Percentiles rank a stretch among this genome's conserved stretches.
Evolutionary conservation across 306 rosid genomes (phyloP).

Genomic region (Castanea crenata): DNA sequence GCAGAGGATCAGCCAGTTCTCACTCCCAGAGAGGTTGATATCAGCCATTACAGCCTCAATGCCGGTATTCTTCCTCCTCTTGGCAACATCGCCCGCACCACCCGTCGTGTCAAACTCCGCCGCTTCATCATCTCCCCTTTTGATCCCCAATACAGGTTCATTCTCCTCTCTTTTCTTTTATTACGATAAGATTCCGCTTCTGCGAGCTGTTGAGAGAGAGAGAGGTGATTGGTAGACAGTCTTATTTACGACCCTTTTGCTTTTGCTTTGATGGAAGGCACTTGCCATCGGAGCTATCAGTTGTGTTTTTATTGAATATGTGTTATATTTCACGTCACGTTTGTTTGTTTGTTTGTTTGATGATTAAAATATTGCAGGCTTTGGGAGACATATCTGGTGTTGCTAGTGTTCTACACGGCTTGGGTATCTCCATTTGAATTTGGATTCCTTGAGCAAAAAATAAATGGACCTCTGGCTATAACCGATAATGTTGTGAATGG

Average conservation of each 20-base stretch:
- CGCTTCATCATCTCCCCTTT: conserved; percentile 43
- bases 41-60: conserved; percentile 60
- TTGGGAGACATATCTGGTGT: conserved; percentile 58
- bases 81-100: conserved; percentile 28
- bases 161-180: background rate
- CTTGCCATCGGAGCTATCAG: too few relatives aligned
- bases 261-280: too few relatives aligned
- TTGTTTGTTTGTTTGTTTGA: background rate
- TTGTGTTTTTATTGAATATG: too few relatives aligned
- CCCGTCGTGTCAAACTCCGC: conserved; percentile 29
- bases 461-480: conserved; percentile 24
- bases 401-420: conserved; percentile 69
- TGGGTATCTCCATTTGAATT: conserved; percentile 83
- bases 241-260: too few relatives aligned
- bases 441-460: conserved; percentile 47
- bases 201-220: too few relatives aligned
- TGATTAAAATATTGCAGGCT: conserved; percentile 29
- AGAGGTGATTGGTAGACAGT: too few relatives aligned
- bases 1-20: conserved; percentile 7
- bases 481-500: conserved; percentile 64
- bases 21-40: conserved; percentile 33
- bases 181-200: too few relatives aligned
- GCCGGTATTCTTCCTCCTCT: conserved; percentile 62
- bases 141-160: conserved; percentile 46
- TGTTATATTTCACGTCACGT: background rate